phyloP scores from a whole-genome alignment of 2,329 filamentous ascomycete genomes.

The Paradendryphiella salina region DNA sequence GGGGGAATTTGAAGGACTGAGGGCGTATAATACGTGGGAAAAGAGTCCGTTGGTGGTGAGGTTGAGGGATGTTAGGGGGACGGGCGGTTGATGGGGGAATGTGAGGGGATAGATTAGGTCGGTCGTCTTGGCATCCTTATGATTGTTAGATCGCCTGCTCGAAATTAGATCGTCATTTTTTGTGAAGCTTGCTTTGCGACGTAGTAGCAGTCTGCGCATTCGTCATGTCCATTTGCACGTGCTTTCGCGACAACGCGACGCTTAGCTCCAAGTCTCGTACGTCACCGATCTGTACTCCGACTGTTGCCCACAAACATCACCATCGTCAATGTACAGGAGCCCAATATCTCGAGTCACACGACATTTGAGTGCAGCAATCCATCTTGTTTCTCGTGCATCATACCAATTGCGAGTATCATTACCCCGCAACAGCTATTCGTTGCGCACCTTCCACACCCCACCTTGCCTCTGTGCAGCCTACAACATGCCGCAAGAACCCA shows the following conservation, averaged over 20 bases:
- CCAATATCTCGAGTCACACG: background rate
- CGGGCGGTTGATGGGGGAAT: conserved; percentile 2
- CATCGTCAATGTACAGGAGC: background rate
- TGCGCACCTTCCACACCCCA: conserved; percentile 21
- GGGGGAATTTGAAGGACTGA: conserved; percentile 34
- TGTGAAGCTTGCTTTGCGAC: too few relatives aligned
- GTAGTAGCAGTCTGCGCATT: too few relatives aligned
- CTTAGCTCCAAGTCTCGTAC: conserved; percentile 15
- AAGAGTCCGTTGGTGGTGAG: conserved; percentile 41
- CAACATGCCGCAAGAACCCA: conserved; percentile 40
- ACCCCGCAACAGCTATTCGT: background rate
- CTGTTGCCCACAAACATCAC: background rate
- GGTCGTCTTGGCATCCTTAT: too few relatives aligned
- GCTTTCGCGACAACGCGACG: conserved; percentile 18
- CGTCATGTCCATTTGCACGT: background rate
- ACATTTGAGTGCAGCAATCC: background rate
- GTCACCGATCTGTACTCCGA: conserved; percentile 5
- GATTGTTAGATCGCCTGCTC: too few relatives aligned
- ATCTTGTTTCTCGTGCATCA: background rate
- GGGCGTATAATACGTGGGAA: conserved; percentile 42
- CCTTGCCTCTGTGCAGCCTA: conserved; percentile 25
- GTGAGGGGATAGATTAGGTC: too few relatives aligned
- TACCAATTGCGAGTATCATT: background rate
- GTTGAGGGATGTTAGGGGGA: conserved; percentile 36
- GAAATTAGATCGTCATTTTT: too few relatives aligned